Percentiles rank a stretch among this genome's conserved stretches.
phyloP scores from a whole-genome alignment of 371 early-diverging fungal species.

The Basidiobolus meristosporus region DNA sequence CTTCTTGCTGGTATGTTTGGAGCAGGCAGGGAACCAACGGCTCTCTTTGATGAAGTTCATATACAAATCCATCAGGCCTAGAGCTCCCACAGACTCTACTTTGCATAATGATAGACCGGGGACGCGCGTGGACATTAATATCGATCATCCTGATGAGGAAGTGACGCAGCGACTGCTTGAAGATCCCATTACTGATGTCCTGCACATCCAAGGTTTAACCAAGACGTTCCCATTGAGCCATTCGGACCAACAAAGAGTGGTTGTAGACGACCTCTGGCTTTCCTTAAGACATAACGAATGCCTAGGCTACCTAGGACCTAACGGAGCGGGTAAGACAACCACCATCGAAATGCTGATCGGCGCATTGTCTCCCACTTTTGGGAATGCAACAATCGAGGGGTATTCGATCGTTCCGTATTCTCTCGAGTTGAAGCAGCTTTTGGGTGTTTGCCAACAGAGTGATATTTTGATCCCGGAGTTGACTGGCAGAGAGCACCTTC shows the following conservation, averaged over 20 bases:
- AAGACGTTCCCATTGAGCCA: conserved; percentile 7
- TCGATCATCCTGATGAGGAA: no score
- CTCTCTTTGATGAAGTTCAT: no score
- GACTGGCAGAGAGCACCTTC: conserved; percentile 20
- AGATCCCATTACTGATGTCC: conserved; percentile 4
- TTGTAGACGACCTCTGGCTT: conserved; percentile 10
- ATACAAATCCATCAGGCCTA: no score
- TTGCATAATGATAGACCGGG: no score
- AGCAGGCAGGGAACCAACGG: no score
- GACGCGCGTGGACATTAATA: no score
- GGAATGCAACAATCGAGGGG: conserved; percentile 30
- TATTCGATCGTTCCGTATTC: conserved; percentile 10
- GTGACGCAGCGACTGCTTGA: conserved; percentile 2
- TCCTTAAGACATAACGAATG: conserved; percentile 17
- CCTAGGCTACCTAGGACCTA: conserved; percentile 40
- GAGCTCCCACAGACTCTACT: no score
- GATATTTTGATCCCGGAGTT: conserved; percentile 22
- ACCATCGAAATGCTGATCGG: conserved; percentile 40
- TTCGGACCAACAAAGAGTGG: conserved; percentile 7
- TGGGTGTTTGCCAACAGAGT: conserved; percentile 29
- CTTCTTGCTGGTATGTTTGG: no score
- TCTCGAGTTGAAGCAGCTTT: conserved; percentile 9
- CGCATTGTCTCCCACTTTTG: conserved; percentile 24
- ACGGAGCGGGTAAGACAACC: conserved; percentile 28
- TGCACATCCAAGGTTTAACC: conserved; percentile 10